Base-by-base conservation (phyloP, 441 rosid species). In the Populus hybrid region DNA sequence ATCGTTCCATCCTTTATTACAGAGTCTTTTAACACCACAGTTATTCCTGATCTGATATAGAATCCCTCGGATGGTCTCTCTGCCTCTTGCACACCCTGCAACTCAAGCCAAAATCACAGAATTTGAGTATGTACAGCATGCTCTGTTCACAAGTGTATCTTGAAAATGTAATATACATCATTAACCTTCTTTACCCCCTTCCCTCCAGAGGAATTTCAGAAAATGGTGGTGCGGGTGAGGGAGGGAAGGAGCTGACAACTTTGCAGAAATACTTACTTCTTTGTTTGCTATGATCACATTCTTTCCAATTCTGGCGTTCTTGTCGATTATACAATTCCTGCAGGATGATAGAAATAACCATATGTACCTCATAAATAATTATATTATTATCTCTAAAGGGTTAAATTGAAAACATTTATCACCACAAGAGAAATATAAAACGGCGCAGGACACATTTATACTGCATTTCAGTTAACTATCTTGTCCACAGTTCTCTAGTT, bases 291-390 rank as follows among this genome's bases (percentile, higher is more conserved):
- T 90, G 76, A 89, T 71, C 76, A 92, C 94, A 28, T 92, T 83
- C 76, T 86, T 83, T 74, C 93, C 98, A 16, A 91, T 93, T 84
- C 82, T 91, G 23, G 97, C 91, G 16, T 94, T 91, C 88, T 85
- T 94, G 91, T 94, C 95, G 40, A 94, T 91, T 77, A 94, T 94
- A 76, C 95, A 92, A 71, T 94, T 91, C 88, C 94, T 92, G 80
- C 69, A 76, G 42, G 66, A 80, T 26, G 56, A 74, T 59, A 64
- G 26, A 68, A 11, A 26, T 59, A 26, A 68, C n/a, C 10, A 24
- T 20, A 67, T 33, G 35, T 69, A 29, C 40, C 31, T 28, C 2
- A 18, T 42, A 9, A 61, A 36, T 23, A 7, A 59, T 14, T 71
- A 45, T 14, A 45, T 45, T 12, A 2, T 12, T 45, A 14, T 12